Evolutionary conservation across 2,329 filamentous ascomycete genomes (phyloP).

Genomic region (Exophiala oligosperma): DNA sequence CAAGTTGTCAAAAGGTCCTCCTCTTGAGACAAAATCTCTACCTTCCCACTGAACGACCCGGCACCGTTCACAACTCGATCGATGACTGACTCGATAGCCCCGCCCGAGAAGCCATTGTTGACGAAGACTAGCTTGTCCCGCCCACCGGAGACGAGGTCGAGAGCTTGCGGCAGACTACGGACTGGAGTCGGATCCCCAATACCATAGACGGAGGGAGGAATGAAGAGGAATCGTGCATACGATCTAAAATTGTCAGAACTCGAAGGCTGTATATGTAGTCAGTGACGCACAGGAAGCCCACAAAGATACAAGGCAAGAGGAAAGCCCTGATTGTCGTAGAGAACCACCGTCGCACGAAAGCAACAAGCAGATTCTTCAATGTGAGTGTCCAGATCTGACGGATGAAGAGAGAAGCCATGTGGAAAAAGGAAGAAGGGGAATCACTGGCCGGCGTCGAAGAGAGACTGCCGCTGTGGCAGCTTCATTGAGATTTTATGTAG

Average conservation of each 20-base stretch:
- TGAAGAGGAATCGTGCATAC: slow-evolving; percentile 80
- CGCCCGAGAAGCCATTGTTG: slow-evolving; percentile 68
- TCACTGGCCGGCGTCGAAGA: neutral
- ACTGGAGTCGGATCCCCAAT: slow-evolving; percentile 65
- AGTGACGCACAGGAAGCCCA: slow-evolving; percentile 41
- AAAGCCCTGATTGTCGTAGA: slow-evolving; percentile 58
- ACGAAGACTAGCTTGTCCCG: slow-evolving; percentile 75
- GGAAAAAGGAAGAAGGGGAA: neutral
- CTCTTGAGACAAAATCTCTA: slow-evolving; percentile 56
- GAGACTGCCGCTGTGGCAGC: too few relatives aligned
- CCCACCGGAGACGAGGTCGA: slow-evolving; percentile 58
- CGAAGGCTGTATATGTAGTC: neutral
- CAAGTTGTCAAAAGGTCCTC: slow-evolving; percentile 64
- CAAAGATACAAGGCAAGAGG: slow-evolving; percentile 56
- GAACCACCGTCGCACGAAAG: slow-evolving; percentile 54
- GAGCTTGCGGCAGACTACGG: slow-evolving; percentile 63
- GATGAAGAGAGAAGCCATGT: slow-evolving; percentile 39
- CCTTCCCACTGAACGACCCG: slow-evolving; percentile 54
- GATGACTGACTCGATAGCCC: slow-evolving; percentile 72
- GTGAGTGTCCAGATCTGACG: slow-evolving; percentile 58
- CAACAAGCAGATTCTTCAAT: slow-evolving; percentile 58
- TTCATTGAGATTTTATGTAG: too few relatives aligned
- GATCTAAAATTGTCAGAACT: slow-evolving; percentile 49
- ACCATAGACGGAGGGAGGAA: slow-evolving; percentile 73
- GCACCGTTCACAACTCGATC: slow-evolving; percentile 61